These are phyloP conservation scores for Strobilomyces dryophilus DNA, from an alignment of 768 basidiomycete genomes.

Conservation along the genomic window DNA sequence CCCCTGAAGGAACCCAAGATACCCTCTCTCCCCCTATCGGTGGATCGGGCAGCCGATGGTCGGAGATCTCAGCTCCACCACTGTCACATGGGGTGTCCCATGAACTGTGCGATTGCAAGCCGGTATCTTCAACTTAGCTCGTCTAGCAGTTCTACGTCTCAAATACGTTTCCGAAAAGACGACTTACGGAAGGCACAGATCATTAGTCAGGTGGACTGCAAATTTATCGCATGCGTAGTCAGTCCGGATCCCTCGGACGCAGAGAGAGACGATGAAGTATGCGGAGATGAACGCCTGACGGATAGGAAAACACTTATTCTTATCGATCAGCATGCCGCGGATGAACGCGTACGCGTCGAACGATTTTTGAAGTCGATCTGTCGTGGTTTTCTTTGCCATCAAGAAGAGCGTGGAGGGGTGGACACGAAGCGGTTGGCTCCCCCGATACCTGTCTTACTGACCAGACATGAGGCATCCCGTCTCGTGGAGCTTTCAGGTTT, in stretches of 20 bases:
- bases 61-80: conserved; percentile 4
- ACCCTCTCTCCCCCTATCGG: conserved; percentile 28
- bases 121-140: conserved; percentile 10
- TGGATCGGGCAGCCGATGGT: conserved; percentile 11
- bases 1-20: conserved; percentile 45
- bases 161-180: conserved; percentile 41
- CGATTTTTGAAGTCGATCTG: conserved; percentile 72
- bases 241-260: conserved; percentile 19
- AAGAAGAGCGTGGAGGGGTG: conserved; percentile 34
- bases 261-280: conserved; percentile 12
- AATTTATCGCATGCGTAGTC: conserved; percentile 81
- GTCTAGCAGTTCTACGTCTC: conserved; percentile 18
- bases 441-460: conserved; percentile 59
- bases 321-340: conserved; percentile 98
- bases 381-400: conserved; percentile 51
- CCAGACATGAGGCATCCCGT: conserved; percentile 54
- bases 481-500: conserved; percentile 41
- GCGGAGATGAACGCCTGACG: conserved; percentile 15
- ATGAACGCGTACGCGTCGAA: conserved; percentile 93
- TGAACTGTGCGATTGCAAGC: conserved; percentile 4
- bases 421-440: conserved; percentile 45
- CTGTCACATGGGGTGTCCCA: conserved; percentile 13
- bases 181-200: conserved; percentile 57
- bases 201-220: conserved; percentile 83
- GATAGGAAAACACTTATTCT: conserved; percentile 52